Evolutionary conservation across 805 yeast species (phyloP).

Genomic region (Zygoascus ofunaensis): DNA sequence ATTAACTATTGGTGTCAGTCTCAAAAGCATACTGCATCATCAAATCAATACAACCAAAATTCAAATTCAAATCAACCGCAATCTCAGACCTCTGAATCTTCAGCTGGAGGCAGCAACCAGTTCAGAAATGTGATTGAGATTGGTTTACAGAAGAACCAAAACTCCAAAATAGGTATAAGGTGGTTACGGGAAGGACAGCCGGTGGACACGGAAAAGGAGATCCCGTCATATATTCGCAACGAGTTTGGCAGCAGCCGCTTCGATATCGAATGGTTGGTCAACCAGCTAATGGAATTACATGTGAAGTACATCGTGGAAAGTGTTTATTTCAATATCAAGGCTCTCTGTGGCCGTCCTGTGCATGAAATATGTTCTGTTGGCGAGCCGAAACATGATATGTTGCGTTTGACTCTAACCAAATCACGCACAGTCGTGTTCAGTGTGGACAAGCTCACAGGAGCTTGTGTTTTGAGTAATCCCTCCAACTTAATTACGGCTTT

Average conservation of each 20-base stretch:
- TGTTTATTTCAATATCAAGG: constrained; percentile 15
- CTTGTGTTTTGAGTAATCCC: constrained; percentile 31
- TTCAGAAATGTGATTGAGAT: constrained; percentile 48
- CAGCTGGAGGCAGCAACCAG: constrained; percentile 17
- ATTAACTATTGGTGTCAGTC: constrained; percentile 50
- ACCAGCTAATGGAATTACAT: constrained; percentile 35
- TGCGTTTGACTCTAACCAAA: constrained; percentile 15
- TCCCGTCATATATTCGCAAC: constrained; percentile 20
- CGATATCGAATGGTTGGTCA: constrained; percentile 32
- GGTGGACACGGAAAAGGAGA: not conserved
- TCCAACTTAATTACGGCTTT: constrained; percentile 32
- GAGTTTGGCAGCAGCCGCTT: constrained; percentile 26
- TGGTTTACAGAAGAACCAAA: constrained; percentile 40
- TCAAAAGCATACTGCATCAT: constrained; percentile 27
- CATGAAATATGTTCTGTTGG: not conserved
- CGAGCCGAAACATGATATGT: constrained; percentile 9
- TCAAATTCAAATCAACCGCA: not conserved
- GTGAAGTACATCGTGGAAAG: constrained; percentile 28
- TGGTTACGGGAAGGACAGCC: constrained; percentile 52
- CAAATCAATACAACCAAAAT: no score
- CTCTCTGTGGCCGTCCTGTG: not conserved
- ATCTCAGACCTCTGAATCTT: constrained; percentile 9
- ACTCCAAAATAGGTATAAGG: constrained; percentile 40
- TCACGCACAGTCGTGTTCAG: constrained; percentile 16
- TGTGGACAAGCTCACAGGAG: constrained; percentile 19